Evolutionary conservation across 2,329 filamentous ascomycete species (phyloP), one percentile per base, ranked within the genome.

Genomic region (Colletotrichum liriopes): DNA sequence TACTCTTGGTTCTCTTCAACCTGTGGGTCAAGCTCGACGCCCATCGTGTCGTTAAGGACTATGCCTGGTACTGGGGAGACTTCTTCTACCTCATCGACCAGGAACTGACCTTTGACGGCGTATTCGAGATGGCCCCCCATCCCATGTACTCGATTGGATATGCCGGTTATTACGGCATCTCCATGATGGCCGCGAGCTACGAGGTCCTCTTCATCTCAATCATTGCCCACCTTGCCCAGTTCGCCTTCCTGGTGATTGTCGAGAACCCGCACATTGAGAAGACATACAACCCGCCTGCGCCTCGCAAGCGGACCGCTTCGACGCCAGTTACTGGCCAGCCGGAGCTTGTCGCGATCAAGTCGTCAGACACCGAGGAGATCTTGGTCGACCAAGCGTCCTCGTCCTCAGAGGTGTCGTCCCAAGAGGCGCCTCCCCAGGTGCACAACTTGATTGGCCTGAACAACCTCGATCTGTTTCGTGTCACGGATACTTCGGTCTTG

Each of bases 121-220:
- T 99, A 74, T 99, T 98, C 81, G 96, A 99, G 84, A 97, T 99
- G 92, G 96, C 96, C 26, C 96, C 96, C 41, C 96, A 98, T 81
- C 96, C 96, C 74, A 98, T 98, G 96, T 98, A 98, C 84, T 98
- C 95, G 67, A 96, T 98, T 78, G 96, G 96, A 49, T 99, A 99
- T 82, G 95, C 94, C 64, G 96, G 96, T 58, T 99, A 97, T 85
- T 99, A 99, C 81, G 96, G 96, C 77, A 98, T 98, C 79, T 98
- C 96, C 72, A 92, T 98, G 85, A 97, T 99, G 93, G 95, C 95
- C 58, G 96, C 96, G 74, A 99, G 96, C 86, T 98, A 98, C 84
- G 95, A 96, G 79, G 96, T 99, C 71, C 89, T 99, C 61, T 95
- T 97, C 87, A 98, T 98, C 82, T 98, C 96, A 68, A 96, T 99